A percentile compares a stretch with the other conserved stretches of the same genome.
Conservation (phyloP, 805 yeast species). For the Maudiozyma barnettii region DNA sequence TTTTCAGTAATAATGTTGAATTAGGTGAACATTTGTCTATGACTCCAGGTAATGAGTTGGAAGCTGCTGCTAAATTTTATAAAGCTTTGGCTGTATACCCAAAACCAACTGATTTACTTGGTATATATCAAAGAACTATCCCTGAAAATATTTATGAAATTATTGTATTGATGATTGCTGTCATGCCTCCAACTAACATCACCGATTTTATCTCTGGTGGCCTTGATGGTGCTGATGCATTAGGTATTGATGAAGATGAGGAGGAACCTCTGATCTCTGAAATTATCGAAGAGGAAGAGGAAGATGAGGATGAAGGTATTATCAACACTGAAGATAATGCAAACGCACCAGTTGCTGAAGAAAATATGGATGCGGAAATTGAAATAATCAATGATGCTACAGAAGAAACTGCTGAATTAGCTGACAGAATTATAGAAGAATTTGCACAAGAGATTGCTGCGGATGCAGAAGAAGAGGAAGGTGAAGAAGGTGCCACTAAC, state of each 20-base stretch:
- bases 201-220: slow-evolving; percentile 18
- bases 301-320: slow-evolving; percentile 1
- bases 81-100: slow-evolving; percentile 91
- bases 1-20: slow-evolving; percentile 76
- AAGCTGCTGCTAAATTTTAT: slow-evolving; percentile 86
- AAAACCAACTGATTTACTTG: slow-evolving; percentile 83
- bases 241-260: slow-evolving; percentile 5
- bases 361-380: slow-evolving; percentile 13
- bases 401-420: neutral
- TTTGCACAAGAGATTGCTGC: neutral
- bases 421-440: slow-evolving; percentile 2
- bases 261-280: slow-evolving; percentile 6
- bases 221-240: slow-evolving; percentile 31
- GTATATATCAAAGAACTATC: slow-evolving; percentile 81
- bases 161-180: slow-evolving; percentile 80
- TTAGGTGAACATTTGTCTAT: slow-evolving; percentile 74
- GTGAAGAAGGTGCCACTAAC: neutral
- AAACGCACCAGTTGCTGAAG: slow-evolving; percentile 1
- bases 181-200: slow-evolving; percentile 72
- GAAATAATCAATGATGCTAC: slow-evolving; percentile 13
- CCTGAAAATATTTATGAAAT: slow-evolving; percentile 76
- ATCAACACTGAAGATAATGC: neutral
- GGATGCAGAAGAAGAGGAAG: neutral
- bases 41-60: slow-evolving; percentile 57
- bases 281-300: slow-evolving; percentile 1